Conservation (phyloP, 768 basidiomycete species). For the Tylopilus sp. region DNA sequence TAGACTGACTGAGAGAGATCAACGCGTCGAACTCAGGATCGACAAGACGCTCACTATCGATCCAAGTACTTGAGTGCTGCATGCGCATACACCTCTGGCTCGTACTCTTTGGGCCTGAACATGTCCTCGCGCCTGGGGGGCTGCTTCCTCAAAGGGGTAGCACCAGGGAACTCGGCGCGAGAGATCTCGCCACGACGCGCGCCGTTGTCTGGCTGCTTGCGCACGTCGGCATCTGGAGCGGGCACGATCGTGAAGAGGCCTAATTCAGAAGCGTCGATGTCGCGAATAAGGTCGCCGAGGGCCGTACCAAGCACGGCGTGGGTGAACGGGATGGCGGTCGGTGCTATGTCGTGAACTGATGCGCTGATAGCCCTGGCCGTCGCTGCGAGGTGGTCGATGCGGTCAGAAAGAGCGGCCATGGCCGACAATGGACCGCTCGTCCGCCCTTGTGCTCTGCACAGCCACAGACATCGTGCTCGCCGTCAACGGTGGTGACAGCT, state of each 20-base stretch:
- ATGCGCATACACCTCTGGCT: conserved; percentile 72
- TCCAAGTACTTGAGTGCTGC: conserved; percentile 77
- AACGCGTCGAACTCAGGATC: conserved; percentile 16
- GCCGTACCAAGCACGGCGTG: conserved; percentile 58
- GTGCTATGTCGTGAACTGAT: conserved; percentile 32
- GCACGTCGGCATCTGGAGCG: conserved; percentile 31
- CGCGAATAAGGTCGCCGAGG: conserved; percentile 76
- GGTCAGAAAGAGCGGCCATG: conserved; percentile 61
- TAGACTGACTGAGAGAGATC: conserved; percentile 37
- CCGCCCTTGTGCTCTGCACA: conserved; percentile 8
- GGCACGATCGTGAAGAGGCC: conserved; percentile 67
- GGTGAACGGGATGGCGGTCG: conserved; percentile 45
- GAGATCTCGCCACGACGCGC: conserved; percentile 44
- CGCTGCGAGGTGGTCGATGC: conserved; percentile 61
- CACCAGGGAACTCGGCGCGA: conserved; percentile 64
- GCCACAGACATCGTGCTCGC: conserved; percentile 10
- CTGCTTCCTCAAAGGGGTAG: conserved; percentile 62
- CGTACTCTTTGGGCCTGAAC: conserved; percentile 41
- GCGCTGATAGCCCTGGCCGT: conserved; percentile 50
- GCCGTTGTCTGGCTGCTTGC: conserved; percentile 26
- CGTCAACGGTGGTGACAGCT: conserved; percentile 5
- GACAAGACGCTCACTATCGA: conserved; percentile 55
- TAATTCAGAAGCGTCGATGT: conserved; percentile 72
- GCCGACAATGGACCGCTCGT: no score
- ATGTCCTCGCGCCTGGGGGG: conserved; percentile 37